Base-by-base conservation (phyloP, 257 asterid species). In the Fraxinus excelsior region DNA sequence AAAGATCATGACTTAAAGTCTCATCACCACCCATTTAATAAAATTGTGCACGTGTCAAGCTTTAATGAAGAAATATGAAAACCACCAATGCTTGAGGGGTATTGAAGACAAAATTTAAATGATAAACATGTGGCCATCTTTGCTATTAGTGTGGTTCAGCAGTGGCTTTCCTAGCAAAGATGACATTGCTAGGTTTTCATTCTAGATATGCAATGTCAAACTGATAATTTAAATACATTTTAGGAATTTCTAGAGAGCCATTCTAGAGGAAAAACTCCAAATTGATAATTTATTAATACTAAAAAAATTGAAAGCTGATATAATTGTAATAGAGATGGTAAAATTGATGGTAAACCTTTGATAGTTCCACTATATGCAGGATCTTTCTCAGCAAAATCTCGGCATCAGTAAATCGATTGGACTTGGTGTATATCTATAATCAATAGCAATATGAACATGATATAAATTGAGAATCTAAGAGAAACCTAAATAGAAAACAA, bases 371-470 rank as follows among this genome's bases (percentile, higher is more conserved):
- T 35, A 78, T 77, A 78, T 91, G 93, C 80, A 95, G 84, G 85
- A 89, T 86, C 91, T 88, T 92, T 78, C 96, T 90, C 85, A 79
- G 85, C 58, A 87, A 76, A 49, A 76, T 81, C 90, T 91, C 97
- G 80, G 97, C 97, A 76, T 95, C 96, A 38, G 86, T 77, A 75
- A 82, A 79, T 82, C 84, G 87, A 75, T 83, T 84, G 80, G 92
- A 87, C 88, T 82, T 92, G 64, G 80, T 74, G 83, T 90, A 89
- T 79, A 93, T 90, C 98, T 95, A 75, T 81, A 83, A 51, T 56
- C 64, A 77, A 40, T 72, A 74, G 42, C 75, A 75, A 76, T 70
- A 73, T 76, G 25, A 46, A 76, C 46, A 51, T 25, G 16, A 67
- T 38, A 42, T 25, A 66, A 62, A 32, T 29, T 9, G 53, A 40